Evolutionary conservation across 2,329 filamentous ascomycete genomes (phyloP).

Genomic region (Penicillium sp.): DNA sequence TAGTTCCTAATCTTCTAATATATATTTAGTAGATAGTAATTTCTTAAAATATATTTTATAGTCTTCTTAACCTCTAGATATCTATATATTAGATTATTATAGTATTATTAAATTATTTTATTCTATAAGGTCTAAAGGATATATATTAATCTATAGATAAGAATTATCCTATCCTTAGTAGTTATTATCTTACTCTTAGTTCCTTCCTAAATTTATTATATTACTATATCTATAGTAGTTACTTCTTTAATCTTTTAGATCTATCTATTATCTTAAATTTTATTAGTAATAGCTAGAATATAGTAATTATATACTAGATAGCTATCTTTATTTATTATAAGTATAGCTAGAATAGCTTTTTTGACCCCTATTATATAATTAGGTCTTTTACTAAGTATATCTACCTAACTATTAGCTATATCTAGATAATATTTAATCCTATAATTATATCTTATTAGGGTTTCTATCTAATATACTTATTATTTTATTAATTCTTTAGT

Average conservation of each 20-base stretch:
- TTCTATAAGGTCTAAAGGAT: neutral
- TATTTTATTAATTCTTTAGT: neutral
- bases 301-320: conserved; percentile 10
- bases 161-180: too few relatives aligned
- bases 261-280: conserved; percentile 1
- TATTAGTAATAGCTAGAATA: neutral
- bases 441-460: neutral
- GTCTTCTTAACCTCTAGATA: conserved; percentile 2
- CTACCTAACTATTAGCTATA: neutral
- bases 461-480: neutral
- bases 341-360: neutral
- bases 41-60: neutral
- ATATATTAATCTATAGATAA: conserved; percentile 9
- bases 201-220: neutral
- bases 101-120: conserved; percentile 1
- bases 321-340: neutral
- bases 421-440: neutral
- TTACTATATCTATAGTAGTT: neutral
- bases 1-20: conserved; percentile 2
- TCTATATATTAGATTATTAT: neutral
- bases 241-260: neutral
- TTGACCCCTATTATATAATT: neutral
- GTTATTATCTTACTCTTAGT: neutral
- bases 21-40: conserved; percentile 7
- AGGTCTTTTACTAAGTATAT: neutral